phyloP scores from a whole-genome alignment of 306 rosid species.

The Quercus engelmannii region DNA sequence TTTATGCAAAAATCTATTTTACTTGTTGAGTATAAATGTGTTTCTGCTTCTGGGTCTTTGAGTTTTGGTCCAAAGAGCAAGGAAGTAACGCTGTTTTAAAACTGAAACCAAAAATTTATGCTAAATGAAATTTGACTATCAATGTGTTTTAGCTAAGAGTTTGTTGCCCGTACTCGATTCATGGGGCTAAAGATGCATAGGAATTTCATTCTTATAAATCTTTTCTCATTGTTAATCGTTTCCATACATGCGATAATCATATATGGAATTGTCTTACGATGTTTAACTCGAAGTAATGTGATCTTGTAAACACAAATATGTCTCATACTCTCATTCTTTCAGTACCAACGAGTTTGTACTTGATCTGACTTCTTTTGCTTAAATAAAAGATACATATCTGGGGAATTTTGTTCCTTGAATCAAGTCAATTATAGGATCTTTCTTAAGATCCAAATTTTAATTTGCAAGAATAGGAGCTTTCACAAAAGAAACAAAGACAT shows the following conservation, averaged over 20 bases:
- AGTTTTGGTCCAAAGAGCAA: neutral
- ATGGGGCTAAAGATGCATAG: neutral
- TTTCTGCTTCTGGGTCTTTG: neutral
- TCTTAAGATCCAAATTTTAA: neutral
- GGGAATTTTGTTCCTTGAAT: neutral
- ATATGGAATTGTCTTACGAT: too few relatives aligned
- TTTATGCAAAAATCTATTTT: neutral
- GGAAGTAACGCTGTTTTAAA: neutral
- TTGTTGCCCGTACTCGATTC: neutral
- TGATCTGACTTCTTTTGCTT: neutral
- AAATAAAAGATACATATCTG: neutral
- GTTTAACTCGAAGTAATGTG: neutral
- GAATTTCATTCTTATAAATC: neutral
- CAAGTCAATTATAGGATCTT: neutral
- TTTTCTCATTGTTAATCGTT: too few relatives aligned
- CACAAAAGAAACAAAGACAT: neutral
- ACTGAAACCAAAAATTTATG: conserved; percentile 5
- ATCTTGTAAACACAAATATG: neutral
- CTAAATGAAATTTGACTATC: neutral
- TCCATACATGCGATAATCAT: too few relatives aligned
- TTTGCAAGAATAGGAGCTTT: neutral
- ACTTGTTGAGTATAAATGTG: neutral
- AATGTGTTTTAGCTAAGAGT: neutral
- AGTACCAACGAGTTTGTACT: neutral
- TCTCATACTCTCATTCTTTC: too few relatives aligned